Evolutionary conservation across 2,329 filamentous ascomycete species (phyloP), one percentile per base, ranked within the genome.

Genomic region (Pyricularia grisea): DNA sequence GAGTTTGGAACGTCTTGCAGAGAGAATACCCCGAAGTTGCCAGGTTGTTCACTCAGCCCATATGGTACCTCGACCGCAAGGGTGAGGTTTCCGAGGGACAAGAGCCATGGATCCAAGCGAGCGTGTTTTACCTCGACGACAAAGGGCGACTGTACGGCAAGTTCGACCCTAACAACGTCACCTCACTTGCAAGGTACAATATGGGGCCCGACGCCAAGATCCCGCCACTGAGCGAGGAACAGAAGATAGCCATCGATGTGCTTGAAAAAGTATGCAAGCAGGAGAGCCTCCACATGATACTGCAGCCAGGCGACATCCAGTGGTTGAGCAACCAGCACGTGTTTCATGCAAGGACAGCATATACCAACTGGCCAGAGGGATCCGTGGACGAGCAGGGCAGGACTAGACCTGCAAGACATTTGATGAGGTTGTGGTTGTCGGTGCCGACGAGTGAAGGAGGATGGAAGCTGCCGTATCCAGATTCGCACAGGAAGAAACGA

Each of bases 41-140:
- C 0, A 87, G 91, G 77, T 84, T 89, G 5, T 82, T 97, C 68
- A 90, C 91, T 0, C 81, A 90, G 76, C 92, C 93, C 0, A 87
- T 93, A 72, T 97, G 93, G 93, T 95, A 96, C 81, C 94, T 96
- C 77, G 93, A 97, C 79, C 90, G 93, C 69, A 97, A 97, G 81
- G 93, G 93, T 12, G 93, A 97, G 81, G 88, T 87, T 0, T 91
- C 88, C 27, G 80, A 83, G 17, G 92, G 92, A 20, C 85, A 96
- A 78, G 87, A 94, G 68, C 88, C 89, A 69, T 96, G 88, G 79
- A 91, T 92, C 74, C 83, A 84, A 63, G 87, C 90, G 36, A 84
- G 87, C 14, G 87, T 97, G n/a, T 87, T 95, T 73, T 96, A 93
- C 77, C 81, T 93, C 3, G 92, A 96, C 10, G 84, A 86, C 7